Evolutionary conservation across 2,329 filamentous ascomycete species (phyloP).

Genomic region (Neocatenulostroma microsporum): DNA sequence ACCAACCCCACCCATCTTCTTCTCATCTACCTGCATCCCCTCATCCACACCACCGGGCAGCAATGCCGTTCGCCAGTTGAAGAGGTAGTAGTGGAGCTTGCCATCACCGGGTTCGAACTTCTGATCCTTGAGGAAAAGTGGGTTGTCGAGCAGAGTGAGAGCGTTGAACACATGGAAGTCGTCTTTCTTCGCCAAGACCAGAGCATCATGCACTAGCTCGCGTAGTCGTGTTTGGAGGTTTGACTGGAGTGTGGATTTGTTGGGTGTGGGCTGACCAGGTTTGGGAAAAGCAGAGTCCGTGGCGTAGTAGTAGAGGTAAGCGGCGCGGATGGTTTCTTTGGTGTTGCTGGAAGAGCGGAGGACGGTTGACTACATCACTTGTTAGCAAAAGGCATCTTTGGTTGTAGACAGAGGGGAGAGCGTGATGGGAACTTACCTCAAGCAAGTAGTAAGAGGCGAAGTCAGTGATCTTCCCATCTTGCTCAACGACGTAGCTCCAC

Average conservation of each 20-base stretch:
- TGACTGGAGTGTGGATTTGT: conserved; percentile 42
- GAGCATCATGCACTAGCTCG: conserved; percentile 69
- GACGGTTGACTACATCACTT: conserved; percentile 57
- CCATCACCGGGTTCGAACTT: conserved; percentile 94
- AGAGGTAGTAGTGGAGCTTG: conserved; percentile 92
- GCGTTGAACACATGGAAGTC: conserved; percentile 97
- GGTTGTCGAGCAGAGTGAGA: conserved; percentile 87
- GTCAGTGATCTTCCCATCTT: conserved; percentile 75
- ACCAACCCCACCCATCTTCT: conserved; percentile 75
- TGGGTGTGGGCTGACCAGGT: conserved; percentile 12
- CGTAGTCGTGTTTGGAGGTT: conserved; percentile 75
- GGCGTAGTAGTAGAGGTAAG: conserved; percentile 97
- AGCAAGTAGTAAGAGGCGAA: conserved; percentile 97
- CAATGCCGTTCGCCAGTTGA: conserved; percentile 88
- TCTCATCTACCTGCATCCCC: conserved; percentile 68
- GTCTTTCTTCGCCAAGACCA: conserved; percentile 75
- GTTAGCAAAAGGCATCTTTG: not conserved
- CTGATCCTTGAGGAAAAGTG: conserved; percentile 83
- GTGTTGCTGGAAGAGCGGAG: conserved; percentile 64
- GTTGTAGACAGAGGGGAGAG: conserved; percentile 3
- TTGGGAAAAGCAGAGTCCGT: conserved; percentile 64
- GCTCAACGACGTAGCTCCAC: conserved; percentile 85
- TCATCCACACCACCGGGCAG: conserved; percentile 78
- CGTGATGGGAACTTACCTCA: conserved; percentile 39
- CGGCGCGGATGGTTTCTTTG: conserved; percentile 73